phyloP scores from a whole-genome alignment of 2,329 filamentous ascomycete species.

The Fusarium mexicanum region DNA sequence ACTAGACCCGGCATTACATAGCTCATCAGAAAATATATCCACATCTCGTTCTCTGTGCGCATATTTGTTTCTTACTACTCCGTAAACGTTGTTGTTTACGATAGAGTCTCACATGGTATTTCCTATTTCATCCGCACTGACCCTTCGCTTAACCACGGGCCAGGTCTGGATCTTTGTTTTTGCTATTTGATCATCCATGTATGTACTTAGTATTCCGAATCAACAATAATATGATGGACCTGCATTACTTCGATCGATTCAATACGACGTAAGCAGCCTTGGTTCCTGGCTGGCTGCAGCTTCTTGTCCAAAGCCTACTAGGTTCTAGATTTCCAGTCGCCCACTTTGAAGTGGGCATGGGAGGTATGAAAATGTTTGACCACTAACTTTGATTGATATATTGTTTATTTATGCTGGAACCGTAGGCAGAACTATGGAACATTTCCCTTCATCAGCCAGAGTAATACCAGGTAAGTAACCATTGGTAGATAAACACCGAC shows the following conservation, averaged over 20 bases:
- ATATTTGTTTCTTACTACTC: constrained; percentile 20
- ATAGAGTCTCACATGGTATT: constrained; percentile 3
- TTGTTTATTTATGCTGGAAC: background rate
- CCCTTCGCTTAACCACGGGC: constrained; percentile 6
- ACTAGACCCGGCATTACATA: constrained; percentile 36
- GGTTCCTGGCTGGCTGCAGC: constrained; percentile 17
- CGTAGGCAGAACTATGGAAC: background rate
- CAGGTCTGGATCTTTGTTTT: constrained; percentile 11
- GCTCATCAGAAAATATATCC: constrained; percentile 18
- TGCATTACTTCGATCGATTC: constrained; percentile 15
- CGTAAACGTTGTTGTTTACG: constrained; percentile 6
- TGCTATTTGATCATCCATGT: background rate
- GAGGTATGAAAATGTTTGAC: background rate
- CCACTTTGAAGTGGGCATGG: background rate
- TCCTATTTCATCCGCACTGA: constrained; percentile 8
- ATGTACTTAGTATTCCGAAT: background rate
- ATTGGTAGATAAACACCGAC: background rate
- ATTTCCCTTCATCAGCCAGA: background rate
- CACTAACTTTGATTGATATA: background rate
- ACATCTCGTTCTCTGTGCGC: constrained; percentile 7
- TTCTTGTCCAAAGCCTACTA: background rate
- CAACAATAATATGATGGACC: constrained; percentile 12
- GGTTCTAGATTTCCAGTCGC: constrained; percentile 6
- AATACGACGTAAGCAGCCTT: constrained; percentile 17
- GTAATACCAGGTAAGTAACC: background rate